Evolutionary conservation across 148 eudicot species (phyloP), one percentile per base, ranked within the genome.

Genomic region (Fagopyrum tataricum): DNA sequence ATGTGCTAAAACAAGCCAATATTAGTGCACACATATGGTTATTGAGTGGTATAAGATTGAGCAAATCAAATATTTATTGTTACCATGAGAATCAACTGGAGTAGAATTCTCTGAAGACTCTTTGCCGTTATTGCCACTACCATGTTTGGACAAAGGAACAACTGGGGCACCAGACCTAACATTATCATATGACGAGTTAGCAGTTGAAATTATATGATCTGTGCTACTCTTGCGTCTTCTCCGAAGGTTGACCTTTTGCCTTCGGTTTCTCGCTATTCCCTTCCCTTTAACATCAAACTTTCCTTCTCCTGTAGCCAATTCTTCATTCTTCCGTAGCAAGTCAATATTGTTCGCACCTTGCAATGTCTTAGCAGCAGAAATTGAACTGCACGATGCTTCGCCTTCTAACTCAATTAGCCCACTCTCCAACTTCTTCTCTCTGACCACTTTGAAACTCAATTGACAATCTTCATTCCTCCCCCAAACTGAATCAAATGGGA

Each of bases 361-460:
- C 4, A 83, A 75, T 81, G 76, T 84, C 70, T 82, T 75, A 41
- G 82, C 81, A 78, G 80, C 86, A 1, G 82, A 84, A 51, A 76
- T 77, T 6, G 88, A 90, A 73, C 90, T 87, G 75, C 87, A 82
- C 0, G 91, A 91, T 0, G 84, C 96, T 74, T 89, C 96, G 41
- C 87, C 89, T 64, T 89, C 88, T 40, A 87, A 75, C 59, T 85
- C 89, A 71, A 83, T 53, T 70, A 75, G 47, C 67, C 85, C 88
- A 61, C 76, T 59, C 51, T 72, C 83, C 18, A 76, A 78, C 41
- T 49, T 77, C 26, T 66, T 75, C 31, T 81, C 87, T 46, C 75
- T 75, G 12, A 78, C 6, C 62, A 87, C 67, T 70, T 78, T 85
- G 79, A 86, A 74, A 76, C 79, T 82, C 49, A 89, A 73, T 31